phyloP scores from a whole-genome alignment of 441 rosid genomes.

The Bocquillonia castaneifolia region DNA sequence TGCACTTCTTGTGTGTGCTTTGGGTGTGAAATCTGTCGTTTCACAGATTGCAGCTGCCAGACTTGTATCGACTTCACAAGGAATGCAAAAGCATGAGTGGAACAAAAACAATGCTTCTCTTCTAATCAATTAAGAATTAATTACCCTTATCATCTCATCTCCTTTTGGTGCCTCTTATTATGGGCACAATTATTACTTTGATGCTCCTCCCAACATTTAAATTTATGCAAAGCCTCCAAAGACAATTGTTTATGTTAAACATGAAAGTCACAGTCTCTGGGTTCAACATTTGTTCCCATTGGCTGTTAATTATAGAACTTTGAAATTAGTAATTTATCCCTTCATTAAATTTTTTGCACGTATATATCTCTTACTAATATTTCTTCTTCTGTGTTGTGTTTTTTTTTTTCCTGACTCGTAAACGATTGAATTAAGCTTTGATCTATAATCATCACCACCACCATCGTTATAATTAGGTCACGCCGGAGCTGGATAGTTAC shows the following conservation, averaged over 20 bases:
- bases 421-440: no score
- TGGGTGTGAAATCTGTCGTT: conserved; percentile 87
- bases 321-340: conserved; percentile 25
- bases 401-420: background rate
- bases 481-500: no score
- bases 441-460: no score
- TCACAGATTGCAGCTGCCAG: conserved; percentile 92
- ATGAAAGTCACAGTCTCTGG: conserved; percentile 23
- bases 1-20: conserved; percentile 98
- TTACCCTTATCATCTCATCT: background rate
- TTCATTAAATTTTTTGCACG: conserved; percentile 10
- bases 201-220: conserved; percentile 8
- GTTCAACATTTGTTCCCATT: conserved; percentile 23
- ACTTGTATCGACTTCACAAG: conserved; percentile 84
- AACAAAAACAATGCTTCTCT: background rate
- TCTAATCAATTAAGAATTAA: no score
- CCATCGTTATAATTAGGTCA: no score
- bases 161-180: conserved; percentile 12
- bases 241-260: conserved; percentile 24
- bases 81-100: conserved; percentile 48
- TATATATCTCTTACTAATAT: background rate
- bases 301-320: conserved; percentile 29
- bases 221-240: conserved; percentile 13
- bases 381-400: background rate
- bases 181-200: conserved; percentile 19